Evolutionary conservation across 768 basidiomycete species (phyloP), one percentile per base, ranked within the genome.

Genomic region (Leccinum uliginosum): DNA sequence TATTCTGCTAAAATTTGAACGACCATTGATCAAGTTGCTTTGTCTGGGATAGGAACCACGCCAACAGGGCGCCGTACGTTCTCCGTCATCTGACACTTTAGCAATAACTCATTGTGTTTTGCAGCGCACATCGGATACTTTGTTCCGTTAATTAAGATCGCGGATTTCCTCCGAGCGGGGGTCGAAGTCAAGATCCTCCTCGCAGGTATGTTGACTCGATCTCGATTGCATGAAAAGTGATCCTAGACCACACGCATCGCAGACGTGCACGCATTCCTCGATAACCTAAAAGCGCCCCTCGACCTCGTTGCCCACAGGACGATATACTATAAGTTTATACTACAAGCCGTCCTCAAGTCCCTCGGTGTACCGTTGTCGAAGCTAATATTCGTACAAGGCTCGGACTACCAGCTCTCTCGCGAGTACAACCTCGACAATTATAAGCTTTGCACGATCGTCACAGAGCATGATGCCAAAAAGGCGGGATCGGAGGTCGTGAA

Each of bases 401-500:
- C 93, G 2, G 87, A 88, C 60, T 95, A 95, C 83, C 95, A 99
- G 69, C 83, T 98, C 57, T 84, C 86, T 0, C 80, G 78, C 38
- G 93, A 96, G 62, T 99, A 96, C 80, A 97, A 87, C 64, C 79
- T 98, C 66, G 97, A 98, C 75, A 91, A 95, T 67, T 98, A 93
- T 84, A 82, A 82, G 64, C 82, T 98, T 50, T 91, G 88, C 65
- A 84, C 95, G n/a, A 87, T 84, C 57, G 93, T 96, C 19, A 85
- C 92, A 2, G 93, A 98, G 64, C 94, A 96, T 72, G 97, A 98
- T 63, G 93, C 96, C 24, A 96, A 96, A 71, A 97, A 97, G 73
- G 97, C 97, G 0, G 97, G 97, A 6, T 95, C 97, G 2, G 97
- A 98, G 71, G 97, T 98, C 55, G 97, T 99, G 63, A 98, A 98